Base-by-base conservation (phyloP, 768 basidiomycete species). In the Paxillus ammoniavirescens region DNA sequence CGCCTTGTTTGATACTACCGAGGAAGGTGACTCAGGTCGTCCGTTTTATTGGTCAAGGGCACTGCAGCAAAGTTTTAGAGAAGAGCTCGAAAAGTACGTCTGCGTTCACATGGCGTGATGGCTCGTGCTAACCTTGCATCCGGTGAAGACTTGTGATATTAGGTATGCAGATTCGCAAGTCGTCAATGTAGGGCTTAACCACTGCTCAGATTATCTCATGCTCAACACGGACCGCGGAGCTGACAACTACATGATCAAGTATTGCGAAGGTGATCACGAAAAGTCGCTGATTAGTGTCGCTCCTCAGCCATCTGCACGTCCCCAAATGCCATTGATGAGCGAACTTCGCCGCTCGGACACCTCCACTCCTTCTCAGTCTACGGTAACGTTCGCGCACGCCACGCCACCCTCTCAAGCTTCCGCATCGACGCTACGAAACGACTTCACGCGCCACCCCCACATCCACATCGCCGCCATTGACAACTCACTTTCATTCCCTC, bases 231-330 rank as follows among this genome's bases (percentile, higher is more conserved):
- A 93, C 65, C 83, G 92, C 47, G 69, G 83, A 15, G 86, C 90
- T 1, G 91, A 93, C 73, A 92, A 93, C 68, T 93, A 89, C 70
- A 93, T 93, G 91, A 88, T 93, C 72, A 93, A 91, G 68, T 91
- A 86, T 65, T 93, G 91, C 65, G 88, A 90, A 71, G 86, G 81
- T 42, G 84, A 82, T 38, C 87, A 89, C 53, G 89, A 91, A 58
- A 91, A 88, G 65, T 73, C 84, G 0, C 76, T 89, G 42, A 84
- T 93, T 28, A 87, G 91, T 54, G 83, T 90, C 23, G 90, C 89
- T 1, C 91, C 91, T 9, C 82, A 87, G 41, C 83, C 82, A 30
- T 83, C 83, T 13, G 77, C 81, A 37, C 78, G 78, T 8, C 76
- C 81, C 9, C 81, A 84, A 60, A 86, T 89, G 83, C 86, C 88